Base-by-base conservation (phyloP, 1,284 basidiomycete genomes). In the Rhodotorula sp. region DNA sequence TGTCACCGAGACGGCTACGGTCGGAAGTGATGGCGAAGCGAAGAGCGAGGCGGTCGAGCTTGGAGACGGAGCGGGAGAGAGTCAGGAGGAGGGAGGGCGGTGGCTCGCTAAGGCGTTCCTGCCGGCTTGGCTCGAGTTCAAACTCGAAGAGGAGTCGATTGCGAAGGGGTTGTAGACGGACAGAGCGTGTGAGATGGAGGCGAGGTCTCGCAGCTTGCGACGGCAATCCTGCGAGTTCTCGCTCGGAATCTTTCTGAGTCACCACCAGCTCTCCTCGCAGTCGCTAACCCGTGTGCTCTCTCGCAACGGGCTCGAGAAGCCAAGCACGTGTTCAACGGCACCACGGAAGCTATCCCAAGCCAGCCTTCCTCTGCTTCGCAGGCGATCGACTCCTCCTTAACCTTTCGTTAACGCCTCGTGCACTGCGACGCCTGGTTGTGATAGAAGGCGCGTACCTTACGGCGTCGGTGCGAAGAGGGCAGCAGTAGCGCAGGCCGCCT, bases 81-180 rank as follows among this genome's bases (percentile, higher is more conserved):
- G 59, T 20, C 60, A 67, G 29, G 68, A 70, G 30, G 66, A 64
- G n/a, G 73, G 68, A 5, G 74, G 69, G 15, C 52, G 63, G 49
- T 76, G 73, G 73, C 46, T 71, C 1, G 75, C 71, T 4, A 73
- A 69, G 57, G 75, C 60, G 36, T 76, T 73, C 56, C 55, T 59
- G 60, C 51, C 62, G 11, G 71, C 64, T n/a, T 76, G 75, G 75
- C 48, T 70, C 17, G 66, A 58, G 51, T 55, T 49, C 22, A 72
- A 62, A 47, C 59, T 74, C 52, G 62, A 68, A 39, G 71, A 74
- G 49, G 63, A 68, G 48, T 62, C 53, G 29, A 48, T 64, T 24
- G 36, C 44, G 15, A 74, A 74, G 39, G 58, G 54, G 0, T 1
- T 55, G 59, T 48, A 47, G n/a, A 11, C 2, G 36, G 10, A 52